A percentile compares a stretch with the other conserved stretches of the same genome.
phyloP scores from a whole-genome alignment of 805 yeast genomes.

The Dipodascus albidus region DNA sequence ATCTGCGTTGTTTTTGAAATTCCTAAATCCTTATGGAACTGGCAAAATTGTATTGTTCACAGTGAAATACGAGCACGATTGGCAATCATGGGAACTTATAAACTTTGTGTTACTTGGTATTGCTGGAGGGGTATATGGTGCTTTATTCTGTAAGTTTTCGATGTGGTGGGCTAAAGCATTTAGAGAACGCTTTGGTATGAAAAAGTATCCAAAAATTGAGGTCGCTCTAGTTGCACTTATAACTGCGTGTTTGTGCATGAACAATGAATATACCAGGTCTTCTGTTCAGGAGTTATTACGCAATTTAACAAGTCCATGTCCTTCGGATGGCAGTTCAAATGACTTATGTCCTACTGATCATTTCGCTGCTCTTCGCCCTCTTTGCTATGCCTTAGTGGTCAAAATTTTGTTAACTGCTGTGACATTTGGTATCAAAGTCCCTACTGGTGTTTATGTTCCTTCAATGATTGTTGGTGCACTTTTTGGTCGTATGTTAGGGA shows the following conservation, averaged over 20 bases:
- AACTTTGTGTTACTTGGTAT: conserved; percentile 38
- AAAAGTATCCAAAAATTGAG: conserved; percentile 32
- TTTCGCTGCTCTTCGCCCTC: conserved; percentile 24
- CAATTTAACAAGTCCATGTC: conserved; percentile 41
- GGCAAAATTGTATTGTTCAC: conserved; percentile 47
- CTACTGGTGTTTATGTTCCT: conserved; percentile 53
- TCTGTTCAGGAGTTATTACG: conserved; percentile 39
- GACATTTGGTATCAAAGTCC: conserved; percentile 47
- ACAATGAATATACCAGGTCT: conserved; percentile 38
- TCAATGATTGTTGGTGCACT: conserved; percentile 54
- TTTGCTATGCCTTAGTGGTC: conserved; percentile 33
- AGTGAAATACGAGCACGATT: conserved; percentile 37
- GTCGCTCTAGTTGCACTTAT: conserved; percentile 33
- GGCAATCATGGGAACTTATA: conserved; percentile 38
- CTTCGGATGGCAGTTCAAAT: conserved; percentile 7
- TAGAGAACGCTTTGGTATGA: conserved; percentile 25
- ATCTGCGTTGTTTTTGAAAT: conserved; percentile 39
- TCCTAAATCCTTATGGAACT: conserved; percentile 48
- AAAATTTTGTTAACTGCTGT: conserved; percentile 37
- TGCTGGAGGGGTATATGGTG: conserved; percentile 45
- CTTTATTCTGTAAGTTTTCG: conserved; percentile 35
- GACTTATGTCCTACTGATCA: conserved; percentile 23
- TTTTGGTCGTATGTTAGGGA: conserved; percentile 41
- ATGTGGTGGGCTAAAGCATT: conserved; percentile 33
- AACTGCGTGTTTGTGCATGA: conserved; percentile 37